Conservation (phyloP, 164 flowering plant species). For the Houttuynia cordata region DNA sequence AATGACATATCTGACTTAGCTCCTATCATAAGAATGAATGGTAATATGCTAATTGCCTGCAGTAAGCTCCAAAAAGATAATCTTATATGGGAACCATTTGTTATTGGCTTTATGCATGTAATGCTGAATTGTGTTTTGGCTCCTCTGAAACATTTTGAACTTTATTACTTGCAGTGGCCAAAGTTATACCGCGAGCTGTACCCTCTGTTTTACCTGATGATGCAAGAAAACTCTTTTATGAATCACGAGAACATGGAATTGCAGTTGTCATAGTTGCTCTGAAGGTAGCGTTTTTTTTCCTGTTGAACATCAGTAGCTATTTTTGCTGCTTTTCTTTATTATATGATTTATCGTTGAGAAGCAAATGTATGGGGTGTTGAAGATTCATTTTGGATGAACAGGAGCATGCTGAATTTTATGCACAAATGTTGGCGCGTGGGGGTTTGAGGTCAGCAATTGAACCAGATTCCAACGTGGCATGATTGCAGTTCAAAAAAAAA, state of each 20-base stretch:
- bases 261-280: constrained; percentile 32
- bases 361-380: not conserved
- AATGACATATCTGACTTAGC: no score
- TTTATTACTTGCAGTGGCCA: constrained; percentile 18
- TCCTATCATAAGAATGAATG: no score
- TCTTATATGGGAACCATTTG: not conserved
- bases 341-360: not conserved
- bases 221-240: constrained; percentile 25
- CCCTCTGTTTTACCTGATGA: constrained; percentile 30
- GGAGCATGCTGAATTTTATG: constrained; percentile 45
- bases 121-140: no score
- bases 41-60: no score
- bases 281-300: constrained; percentile 15
- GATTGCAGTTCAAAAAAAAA: no score
- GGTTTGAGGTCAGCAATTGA: constrained; percentile 31
- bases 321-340: no score
- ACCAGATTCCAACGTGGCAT: constrained; percentile 27
- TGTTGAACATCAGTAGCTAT: not conserved
- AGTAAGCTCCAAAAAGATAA: not conserved
- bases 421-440: constrained; percentile 32
- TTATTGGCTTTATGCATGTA: no score
- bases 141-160: not conserved
- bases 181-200: constrained; percentile 29
- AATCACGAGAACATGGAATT: constrained; percentile 22
- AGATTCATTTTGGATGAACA: constrained; percentile 5